phyloP scores from a whole-genome alignment of 257 asterid genomes.

The Jasminum sambac region DNA sequence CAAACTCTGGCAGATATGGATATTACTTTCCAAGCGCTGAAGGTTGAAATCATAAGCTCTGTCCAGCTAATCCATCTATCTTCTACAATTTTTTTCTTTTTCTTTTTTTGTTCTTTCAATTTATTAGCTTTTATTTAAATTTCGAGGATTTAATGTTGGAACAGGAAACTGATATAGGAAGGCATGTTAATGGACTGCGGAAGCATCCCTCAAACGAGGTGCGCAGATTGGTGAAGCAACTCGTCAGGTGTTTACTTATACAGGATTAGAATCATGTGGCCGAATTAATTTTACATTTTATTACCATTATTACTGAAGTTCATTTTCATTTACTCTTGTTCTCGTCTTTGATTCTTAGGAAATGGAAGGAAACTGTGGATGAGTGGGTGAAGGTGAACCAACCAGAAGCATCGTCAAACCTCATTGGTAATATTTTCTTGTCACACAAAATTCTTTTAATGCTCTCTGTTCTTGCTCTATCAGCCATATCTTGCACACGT shows the following conservation, averaged over 20 bases:
- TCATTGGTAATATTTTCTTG: conserved; percentile 50
- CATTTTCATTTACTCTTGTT: not conserved
- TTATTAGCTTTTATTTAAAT: not conserved
- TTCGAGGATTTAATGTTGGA: conserved; percentile 16
- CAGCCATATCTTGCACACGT: not conserved
- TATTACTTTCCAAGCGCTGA: conserved; percentile 76
- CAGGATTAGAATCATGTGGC: conserved; percentile 1
- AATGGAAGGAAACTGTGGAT: conserved; percentile 94
- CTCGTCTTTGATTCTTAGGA: conserved; percentile 39
- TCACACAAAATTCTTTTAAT: not conserved
- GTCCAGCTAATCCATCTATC: not conserved
- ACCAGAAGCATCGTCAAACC: conserved; percentile 53
- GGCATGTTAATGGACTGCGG: conserved; percentile 82
- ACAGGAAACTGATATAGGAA: conserved; percentile 91
- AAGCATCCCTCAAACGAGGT: conserved; percentile 80
- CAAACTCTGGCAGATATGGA: conserved; percentile 87
- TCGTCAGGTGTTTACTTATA: conserved; percentile 62
- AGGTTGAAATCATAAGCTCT: conserved; percentile 42
- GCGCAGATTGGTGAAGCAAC: conserved; percentile 80
- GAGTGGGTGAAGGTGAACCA: conserved; percentile 87
- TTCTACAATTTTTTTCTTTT: too few species aligned
- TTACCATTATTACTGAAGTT: not conserved
- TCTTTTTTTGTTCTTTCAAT: not conserved
- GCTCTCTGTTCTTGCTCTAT: not conserved
- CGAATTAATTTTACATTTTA: conserved; percentile 11